These are phyloP conservation scores for Coccinonectria pachysandricola DNA, from an alignment of 2,329 filamentous ascomycete species.

Conservation along the genomic window DNA sequence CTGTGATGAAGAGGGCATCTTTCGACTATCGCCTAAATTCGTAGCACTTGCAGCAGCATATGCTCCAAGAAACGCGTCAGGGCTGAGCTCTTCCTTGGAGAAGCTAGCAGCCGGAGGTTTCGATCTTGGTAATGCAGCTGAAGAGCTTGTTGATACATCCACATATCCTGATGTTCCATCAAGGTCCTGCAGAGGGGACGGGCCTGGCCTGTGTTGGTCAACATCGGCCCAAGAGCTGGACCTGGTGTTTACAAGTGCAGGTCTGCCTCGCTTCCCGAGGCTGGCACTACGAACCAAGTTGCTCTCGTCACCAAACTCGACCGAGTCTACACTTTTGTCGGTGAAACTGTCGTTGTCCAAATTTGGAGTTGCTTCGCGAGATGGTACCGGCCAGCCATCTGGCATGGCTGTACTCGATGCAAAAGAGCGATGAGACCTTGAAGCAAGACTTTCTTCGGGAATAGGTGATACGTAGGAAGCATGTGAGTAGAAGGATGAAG, in stretches of 20 bases:
- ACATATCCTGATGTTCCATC: constrained; percentile 35
- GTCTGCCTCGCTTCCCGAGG: constrained; percentile 49
- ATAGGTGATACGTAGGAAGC: constrained; percentile 64
- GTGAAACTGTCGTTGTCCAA: constrained; percentile 40
- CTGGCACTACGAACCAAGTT: constrained; percentile 51
- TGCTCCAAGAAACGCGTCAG: constrained; percentile 39
- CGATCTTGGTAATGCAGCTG: constrained; percentile 28
- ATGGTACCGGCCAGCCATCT: constrained; percentile 49
- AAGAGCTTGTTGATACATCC: constrained; percentile 37
- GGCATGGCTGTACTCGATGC: constrained; percentile 66
- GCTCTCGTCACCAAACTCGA: constrained; percentile 43
- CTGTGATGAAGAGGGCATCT: constrained; percentile 18
- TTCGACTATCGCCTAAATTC: constrained; percentile 27
- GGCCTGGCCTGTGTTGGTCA: constrained; percentile 22
- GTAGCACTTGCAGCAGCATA: constrained; percentile 38
- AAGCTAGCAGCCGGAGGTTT: constrained; percentile 9
- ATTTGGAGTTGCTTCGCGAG: constrained; percentile 33
- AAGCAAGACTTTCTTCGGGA: constrained; percentile 55
- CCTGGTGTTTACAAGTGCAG: constrained; percentile 39
- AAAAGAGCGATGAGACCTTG: constrained; percentile 51
- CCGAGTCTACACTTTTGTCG: constrained; percentile 32
- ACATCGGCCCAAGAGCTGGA: constrained; percentile 6
- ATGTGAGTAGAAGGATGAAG: constrained; percentile 55
- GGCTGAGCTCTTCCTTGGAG: constrained; percentile 21
- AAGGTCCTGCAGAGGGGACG: constrained; percentile 31